These are phyloP conservation scores for Zoysia matrella DNA, from an alignment of 202 grass and related monocot genomes.

Conservation along the genomic window DNA sequence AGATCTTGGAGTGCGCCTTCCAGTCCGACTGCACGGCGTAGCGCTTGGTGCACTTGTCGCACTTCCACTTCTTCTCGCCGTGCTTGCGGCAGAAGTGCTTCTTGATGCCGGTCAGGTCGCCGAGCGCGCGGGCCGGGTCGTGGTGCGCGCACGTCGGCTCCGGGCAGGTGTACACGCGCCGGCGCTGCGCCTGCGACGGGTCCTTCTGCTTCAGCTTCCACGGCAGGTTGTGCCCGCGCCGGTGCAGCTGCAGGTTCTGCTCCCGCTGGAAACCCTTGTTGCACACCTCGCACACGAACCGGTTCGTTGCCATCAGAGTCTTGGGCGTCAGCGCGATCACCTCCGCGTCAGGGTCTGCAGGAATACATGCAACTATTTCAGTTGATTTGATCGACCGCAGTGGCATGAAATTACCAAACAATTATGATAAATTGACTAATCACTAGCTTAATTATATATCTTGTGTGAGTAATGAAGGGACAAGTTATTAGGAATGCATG, in stretches of 20 bases:
- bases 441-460: not conserved
- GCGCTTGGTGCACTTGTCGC: slow-evolving; percentile 95
- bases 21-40: slow-evolving; percentile 95
- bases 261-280: slow-evolving; percentile 98
- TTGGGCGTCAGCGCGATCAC: slow-evolving; percentile 58
- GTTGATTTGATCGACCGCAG: too few relatives aligned
- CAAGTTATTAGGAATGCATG: not conserved
- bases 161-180: slow-evolving; percentile 87
- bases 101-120: slow-evolving; percentile 97
- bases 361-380: too few relatives aligned
- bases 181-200: slow-evolving; percentile 59
- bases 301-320: slow-evolving; percentile 90
- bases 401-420: too few relatives aligned
- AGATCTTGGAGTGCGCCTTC: slow-evolving; percentile 83
- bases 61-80: slow-evolving; percentile 99
- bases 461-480: not conserved
- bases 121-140: slow-evolving; percentile 87
- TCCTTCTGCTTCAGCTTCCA: slow-evolving; percentile 99
- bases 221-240: slow-evolving; percentile 95
- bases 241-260: slow-evolving; percentile 99
- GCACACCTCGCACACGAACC: slow-evolving; percentile 99
- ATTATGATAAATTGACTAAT: too few relatives aligned
- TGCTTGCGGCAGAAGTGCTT: slow-evolving; percentile 99
- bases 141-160: slow-evolving; percentile 96
- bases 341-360: slow-evolving; percentile 73